phyloP scores from a whole-genome alignment of 495 filamentous ascomycete genomes.

The Tuber magnatum region DNA sequence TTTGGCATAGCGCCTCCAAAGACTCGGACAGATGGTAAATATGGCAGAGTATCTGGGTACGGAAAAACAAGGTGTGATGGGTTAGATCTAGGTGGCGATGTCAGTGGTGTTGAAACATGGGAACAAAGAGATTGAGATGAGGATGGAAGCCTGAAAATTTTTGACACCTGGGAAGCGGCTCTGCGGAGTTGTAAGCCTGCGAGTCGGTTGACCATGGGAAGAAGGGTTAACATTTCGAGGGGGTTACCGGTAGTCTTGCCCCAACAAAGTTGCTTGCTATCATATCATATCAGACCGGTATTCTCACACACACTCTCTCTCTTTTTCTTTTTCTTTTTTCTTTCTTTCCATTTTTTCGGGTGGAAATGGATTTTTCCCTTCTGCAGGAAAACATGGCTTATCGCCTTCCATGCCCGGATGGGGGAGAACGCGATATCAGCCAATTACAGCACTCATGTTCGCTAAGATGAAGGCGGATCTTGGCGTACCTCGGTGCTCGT shows the following conservation, averaged over 20 bases:
- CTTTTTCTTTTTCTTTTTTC: background rate
- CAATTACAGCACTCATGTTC: background rate
- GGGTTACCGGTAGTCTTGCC: background rate
- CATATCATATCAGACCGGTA: background rate
- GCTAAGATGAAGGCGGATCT: background rate
- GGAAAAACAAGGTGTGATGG: background rate
- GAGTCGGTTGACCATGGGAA: background rate
- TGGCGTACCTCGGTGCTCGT: background rate
- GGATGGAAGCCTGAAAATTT: background rate
- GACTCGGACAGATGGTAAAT: background rate
- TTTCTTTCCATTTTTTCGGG: background rate
- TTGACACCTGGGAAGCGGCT: background rate
- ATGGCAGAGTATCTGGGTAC: background rate
- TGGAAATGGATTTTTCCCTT: background rate
- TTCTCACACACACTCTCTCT: background rate
- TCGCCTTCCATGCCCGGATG: background rate
- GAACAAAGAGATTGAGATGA: constrained; percentile 3
- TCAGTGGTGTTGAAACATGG: background rate
- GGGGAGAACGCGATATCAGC: background rate
- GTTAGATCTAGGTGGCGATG: background rate
- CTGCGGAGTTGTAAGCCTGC: background rate
- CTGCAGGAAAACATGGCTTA: background rate
- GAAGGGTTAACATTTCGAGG: background rate
- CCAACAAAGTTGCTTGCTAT: background rate
- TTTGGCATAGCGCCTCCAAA: background rate